Conservation (phyloP, 2,329 filamentous ascomycete genomes). For the Aspergillus aculeatinus region DNA sequence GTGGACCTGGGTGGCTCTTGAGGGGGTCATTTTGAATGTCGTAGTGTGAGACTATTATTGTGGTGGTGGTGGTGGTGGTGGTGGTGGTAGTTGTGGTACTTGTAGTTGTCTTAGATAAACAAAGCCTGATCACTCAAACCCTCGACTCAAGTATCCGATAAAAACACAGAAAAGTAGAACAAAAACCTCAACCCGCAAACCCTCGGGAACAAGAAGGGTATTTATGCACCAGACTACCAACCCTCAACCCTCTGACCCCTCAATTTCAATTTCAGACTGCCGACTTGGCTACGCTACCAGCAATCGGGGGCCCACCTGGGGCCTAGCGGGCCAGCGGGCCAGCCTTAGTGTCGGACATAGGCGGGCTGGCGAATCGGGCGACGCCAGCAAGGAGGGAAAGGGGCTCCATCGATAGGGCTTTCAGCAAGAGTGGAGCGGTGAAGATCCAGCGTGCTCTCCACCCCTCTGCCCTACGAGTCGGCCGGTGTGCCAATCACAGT, state of each 20-base stretch:
- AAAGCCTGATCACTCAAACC: too few relatives aligned
- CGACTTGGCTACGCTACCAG: too few relatives aligned
- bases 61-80: background rate
- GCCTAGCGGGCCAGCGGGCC: background rate
- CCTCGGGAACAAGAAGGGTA: too few relatives aligned
- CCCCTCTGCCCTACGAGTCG: slow-evolving; percentile 15
- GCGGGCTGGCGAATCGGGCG: slow-evolving; percentile 15
- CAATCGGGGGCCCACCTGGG: background rate
- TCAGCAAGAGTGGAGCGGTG: slow-evolving; percentile 12
- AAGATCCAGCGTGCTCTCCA: slow-evolving; percentile 8
- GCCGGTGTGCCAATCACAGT: background rate
- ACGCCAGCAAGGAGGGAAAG: slow-evolving; percentile 13
- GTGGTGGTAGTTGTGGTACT: background rate
- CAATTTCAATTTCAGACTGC: too few relatives aligned
- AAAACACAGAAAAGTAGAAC: too few relatives aligned
- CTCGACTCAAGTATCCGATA: too few relatives aligned
- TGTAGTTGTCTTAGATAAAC: too few relatives aligned
- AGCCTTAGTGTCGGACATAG: slow-evolving; percentile 6
- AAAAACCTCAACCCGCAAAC: too few relatives aligned
- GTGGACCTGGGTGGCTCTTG: slow-evolving; percentile 17
- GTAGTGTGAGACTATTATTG: background rate
- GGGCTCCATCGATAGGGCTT: slow-evolving; percentile 24
- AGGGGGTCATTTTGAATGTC: slow-evolving; percentile 18
- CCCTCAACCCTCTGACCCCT: too few relatives aligned
- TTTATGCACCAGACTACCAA: too few relatives aligned